A percentile compares a stretch with the other conserved stretches of the same genome.
phyloP scores from a whole-genome alignment of 768 basidiomycete species.

The Crepidotus variabilis region DNA sequence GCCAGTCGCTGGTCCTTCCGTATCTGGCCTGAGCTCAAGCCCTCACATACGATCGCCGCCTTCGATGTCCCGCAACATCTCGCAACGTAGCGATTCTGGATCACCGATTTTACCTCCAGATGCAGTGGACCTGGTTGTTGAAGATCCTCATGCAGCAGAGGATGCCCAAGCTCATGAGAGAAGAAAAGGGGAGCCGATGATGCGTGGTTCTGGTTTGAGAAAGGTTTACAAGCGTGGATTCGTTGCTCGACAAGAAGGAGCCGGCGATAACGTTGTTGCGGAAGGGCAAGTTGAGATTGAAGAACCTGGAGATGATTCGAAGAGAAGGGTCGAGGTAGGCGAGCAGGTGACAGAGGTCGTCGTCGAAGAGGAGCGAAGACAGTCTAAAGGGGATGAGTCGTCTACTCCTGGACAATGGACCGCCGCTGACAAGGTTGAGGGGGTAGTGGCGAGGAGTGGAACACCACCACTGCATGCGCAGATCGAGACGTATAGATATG shows the following conservation, averaged over 20 bases:
- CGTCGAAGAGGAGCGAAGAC: slow-evolving; percentile 28
- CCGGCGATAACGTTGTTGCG: slow-evolving; percentile 9
- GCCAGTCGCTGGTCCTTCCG: too few species aligned
- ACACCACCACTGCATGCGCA: slow-evolving; percentile 48
- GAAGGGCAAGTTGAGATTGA: slow-evolving; percentile 37
- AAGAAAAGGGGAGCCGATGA: slow-evolving; percentile 58
- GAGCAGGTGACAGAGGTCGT: slow-evolving; percentile 35
- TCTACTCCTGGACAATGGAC: slow-evolving; percentile 8
- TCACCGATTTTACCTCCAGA: slow-evolving; percentile 51
- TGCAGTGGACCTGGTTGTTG: slow-evolving; percentile 87
- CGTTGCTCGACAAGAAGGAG: slow-evolving; percentile 30
- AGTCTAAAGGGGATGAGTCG: slow-evolving; percentile 7
- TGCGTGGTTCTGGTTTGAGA: slow-evolving; percentile 36
- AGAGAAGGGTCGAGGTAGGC: slow-evolving; percentile 33
- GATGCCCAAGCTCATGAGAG: slow-evolving; percentile 51
- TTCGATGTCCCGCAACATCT: slow-evolving; percentile 27
- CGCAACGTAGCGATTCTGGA: slow-evolving; percentile 14
- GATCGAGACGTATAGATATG: slow-evolving; percentile 25
- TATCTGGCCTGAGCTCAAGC: slow-evolving; percentile 17
- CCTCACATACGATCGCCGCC: slow-evolving; percentile 24
- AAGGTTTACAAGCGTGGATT: slow-evolving; percentile 54
- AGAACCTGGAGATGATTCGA: slow-evolving; percentile 23
- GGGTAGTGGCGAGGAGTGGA: slow-evolving; percentile 27
- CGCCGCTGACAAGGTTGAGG: slow-evolving; percentile 16
- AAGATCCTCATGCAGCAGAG: slow-evolving; percentile 54